A percentile compares a stretch with the other conserved stretches of the same genome.
Evolutionary conservation across 2,329 filamentous ascomycete species (phyloP).

Genomic region (Fonsecaea multimorphosa): DNA sequence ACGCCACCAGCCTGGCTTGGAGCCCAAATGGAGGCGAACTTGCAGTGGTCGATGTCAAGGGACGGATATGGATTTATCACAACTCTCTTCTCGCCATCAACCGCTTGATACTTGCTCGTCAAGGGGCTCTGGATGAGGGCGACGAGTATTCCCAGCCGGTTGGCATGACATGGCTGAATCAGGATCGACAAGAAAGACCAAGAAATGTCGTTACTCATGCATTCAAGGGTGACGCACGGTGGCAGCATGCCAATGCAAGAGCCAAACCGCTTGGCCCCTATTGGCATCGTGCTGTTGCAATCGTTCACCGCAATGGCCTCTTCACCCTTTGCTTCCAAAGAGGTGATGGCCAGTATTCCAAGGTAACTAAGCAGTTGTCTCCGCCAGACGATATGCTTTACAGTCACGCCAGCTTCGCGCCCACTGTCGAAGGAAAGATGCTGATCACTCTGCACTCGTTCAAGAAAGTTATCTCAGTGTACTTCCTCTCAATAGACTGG

Average conservation of each 20-base stretch:
- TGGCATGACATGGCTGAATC: conserved; percentile 81
- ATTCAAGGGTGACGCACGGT: conserved; percentile 66
- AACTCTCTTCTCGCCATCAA: conserved; percentile 73
- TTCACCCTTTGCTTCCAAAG: conserved; percentile 81
- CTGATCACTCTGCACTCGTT: conserved; percentile 35
- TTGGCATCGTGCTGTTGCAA: conserved; percentile 76
- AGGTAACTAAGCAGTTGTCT: conserved; percentile 60
- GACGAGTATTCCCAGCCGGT: conserved; percentile 80
- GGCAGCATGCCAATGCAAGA: conserved; percentile 72
- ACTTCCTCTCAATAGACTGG: conserved; percentile 42
- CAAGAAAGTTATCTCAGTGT: conserved; percentile 31
- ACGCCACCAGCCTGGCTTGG: conserved; percentile 77
- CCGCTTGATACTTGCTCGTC: conserved; percentile 66
- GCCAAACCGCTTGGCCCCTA: conserved; percentile 72
- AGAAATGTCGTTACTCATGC: conserved; percentile 51
- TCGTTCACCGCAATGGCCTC: conserved; percentile 74
- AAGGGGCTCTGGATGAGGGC: conserved; percentile 69
- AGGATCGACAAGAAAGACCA: conserved; percentile 53
- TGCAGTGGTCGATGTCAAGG: conserved; percentile 79
- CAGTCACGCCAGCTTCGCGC: conserved; percentile 54
- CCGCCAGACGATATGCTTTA: conserved; percentile 24
- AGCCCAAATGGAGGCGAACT: conserved; percentile 78
- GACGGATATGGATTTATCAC: conserved; percentile 75
- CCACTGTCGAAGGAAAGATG: conserved; percentile 43
- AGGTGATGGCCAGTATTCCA: conserved; percentile 69